Conservation (phyloP, 305 asterid genomes). For the Rubia balearica region DNA sequence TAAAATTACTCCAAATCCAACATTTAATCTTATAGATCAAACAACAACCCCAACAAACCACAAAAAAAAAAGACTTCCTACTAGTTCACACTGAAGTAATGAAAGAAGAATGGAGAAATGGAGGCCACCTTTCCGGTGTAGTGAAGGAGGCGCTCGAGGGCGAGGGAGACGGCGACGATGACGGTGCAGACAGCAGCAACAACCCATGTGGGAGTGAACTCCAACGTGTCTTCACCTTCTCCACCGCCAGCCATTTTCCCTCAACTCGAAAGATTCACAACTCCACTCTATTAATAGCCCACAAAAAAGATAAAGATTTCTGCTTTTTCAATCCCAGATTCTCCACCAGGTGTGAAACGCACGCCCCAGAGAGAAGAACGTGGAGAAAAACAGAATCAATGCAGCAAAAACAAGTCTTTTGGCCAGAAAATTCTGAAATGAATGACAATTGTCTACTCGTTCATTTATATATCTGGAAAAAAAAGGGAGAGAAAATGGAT, state of each 20-base stretch:
- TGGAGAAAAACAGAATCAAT: neutral
- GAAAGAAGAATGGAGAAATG: neutral
- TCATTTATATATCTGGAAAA: too few species aligned
- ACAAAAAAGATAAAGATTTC: neutral
- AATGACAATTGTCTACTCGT: too few species aligned
- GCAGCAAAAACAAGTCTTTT: neutral
- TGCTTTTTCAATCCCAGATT: neutral
- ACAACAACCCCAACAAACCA: neutral
- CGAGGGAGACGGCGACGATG: constrained; percentile 75
- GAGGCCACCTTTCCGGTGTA: constrained; percentile 61
- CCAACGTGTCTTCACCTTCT: constrained; percentile 52
- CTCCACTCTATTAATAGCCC: neutral
- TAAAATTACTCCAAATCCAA: neutral
- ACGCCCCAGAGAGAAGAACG: neutral
- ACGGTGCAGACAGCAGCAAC: constrained; percentile 84
- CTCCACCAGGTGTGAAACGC: neutral
- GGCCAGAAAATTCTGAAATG: neutral
- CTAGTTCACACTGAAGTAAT: neutral
- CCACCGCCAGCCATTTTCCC: constrained; percentile 59
- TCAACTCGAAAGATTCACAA: neutral
- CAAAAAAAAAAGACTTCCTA: neutral
- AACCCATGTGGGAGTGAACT: constrained; percentile 96
- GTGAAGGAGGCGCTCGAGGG: constrained; percentile 66
- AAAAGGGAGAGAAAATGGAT: neutral
- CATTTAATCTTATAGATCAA: neutral